Evolutionary conservation across 441 rosid genomes (phyloP).

Genomic region (Gossypium schwendimanii): DNA sequence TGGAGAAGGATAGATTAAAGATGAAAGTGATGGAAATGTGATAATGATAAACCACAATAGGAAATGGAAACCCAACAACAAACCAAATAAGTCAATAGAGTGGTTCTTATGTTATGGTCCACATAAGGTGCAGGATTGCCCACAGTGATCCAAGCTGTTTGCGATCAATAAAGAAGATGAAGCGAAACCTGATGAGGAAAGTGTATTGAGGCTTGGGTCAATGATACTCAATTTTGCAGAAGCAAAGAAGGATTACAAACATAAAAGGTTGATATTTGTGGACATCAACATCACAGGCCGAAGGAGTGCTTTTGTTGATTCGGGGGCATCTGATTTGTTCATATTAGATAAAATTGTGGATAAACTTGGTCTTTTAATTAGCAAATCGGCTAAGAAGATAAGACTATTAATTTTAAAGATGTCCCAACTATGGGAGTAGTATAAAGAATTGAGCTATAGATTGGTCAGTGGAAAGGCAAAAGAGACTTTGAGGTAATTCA

Average conservation of each 20-base stretch:
- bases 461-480: no score
- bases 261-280: not conserved
- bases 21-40: not conserved
- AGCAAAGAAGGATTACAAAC: not conserved
- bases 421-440: not conserved
- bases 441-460: not conserved
- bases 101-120: not conserved
- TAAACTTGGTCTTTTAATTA: not conserved
- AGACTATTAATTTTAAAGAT: not conserved
- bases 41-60: not conserved
- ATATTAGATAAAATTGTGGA: not conserved
- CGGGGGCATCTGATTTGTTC: not conserved
- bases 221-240: not conserved
- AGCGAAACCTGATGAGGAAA: not conserved
- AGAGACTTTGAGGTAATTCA: no score
- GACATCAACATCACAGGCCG: not conserved
- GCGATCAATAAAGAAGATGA: no score
- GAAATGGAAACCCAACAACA: not conserved
- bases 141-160: not conserved
- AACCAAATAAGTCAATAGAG: not conserved
- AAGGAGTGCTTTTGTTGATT: not conserved
- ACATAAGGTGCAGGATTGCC: not conserved
- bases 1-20: not conserved
- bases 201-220: not conserved
- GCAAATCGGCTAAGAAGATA: not conserved